Evolutionary conservation across 2,329 filamentous ascomycete species (phyloP).

Genomic region (Pyrenophora seminiperda): DNA sequence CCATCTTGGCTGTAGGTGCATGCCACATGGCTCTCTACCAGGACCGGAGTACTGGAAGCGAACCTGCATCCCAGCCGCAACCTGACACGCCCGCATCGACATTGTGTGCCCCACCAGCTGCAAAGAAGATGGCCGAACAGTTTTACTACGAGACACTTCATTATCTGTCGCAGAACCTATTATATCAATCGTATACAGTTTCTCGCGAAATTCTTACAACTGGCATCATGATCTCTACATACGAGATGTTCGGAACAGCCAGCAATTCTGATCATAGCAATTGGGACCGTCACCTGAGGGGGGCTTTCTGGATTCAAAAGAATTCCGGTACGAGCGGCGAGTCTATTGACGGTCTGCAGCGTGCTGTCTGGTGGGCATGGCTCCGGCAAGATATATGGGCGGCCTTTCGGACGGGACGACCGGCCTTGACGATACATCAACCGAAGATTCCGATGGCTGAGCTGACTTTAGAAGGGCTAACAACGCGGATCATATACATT

Average conservation of each 20-base stretch:
- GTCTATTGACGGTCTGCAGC: slow-evolving; percentile 58
- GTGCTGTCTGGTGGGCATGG: slow-evolving; percentile 70
- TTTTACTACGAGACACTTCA: slow-evolving; percentile 68
- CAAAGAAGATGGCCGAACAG: slow-evolving; percentile 49
- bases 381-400: slow-evolving; percentile 68
- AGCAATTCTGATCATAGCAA: slow-evolving; percentile 49
- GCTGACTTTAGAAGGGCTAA: slow-evolving; percentile 59
- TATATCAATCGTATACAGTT: slow-evolving; percentile 62
- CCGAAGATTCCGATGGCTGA: slow-evolving; percentile 56
- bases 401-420: slow-evolving; percentile 63
- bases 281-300: slow-evolving; percentile 68
- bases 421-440: slow-evolving; percentile 63
- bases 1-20: slow-evolving; percentile 61
- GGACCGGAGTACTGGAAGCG: slow-evolving; percentile 19
- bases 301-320: slow-evolving; percentile 68
- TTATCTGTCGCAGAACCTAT: slow-evolving; percentile 64
- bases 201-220: slow-evolving; percentile 64
- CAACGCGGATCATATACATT: slow-evolving; percentile 59
- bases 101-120: slow-evolving; percentile 24
- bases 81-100: slow-evolving; percentile 22
- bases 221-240: slow-evolving; percentile 64
- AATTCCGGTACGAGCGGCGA: slow-evolving; percentile 65
- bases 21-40: slow-evolving; percentile 55
- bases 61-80: slow-evolving; percentile 35
- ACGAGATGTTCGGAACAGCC: slow-evolving; percentile 67